phyloP scores from a whole-genome alignment of 176 grass and related monocot genomes.

The Ensete ventricosum region DNA sequence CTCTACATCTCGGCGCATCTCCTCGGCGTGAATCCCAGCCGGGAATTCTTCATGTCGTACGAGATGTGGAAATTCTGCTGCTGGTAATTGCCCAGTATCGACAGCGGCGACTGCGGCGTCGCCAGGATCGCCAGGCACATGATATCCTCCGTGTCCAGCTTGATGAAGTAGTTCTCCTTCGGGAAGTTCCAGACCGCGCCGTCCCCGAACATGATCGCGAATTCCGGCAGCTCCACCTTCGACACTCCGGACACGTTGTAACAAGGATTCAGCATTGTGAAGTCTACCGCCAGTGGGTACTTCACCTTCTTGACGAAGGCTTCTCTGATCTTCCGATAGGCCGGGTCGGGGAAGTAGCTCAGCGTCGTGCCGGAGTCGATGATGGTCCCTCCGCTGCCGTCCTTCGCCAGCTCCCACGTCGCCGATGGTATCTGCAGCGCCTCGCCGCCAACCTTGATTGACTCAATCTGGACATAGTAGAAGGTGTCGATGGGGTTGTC shows the following conservation, averaged over 20 bases:
- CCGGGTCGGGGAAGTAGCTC: conserved; percentile 76
- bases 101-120: conserved; percentile 44
- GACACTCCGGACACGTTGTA: conserved; percentile 78
- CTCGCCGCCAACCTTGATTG: conserved; percentile 51
- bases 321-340: conserved; percentile 47
- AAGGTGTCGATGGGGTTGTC: conserved; percentile 40
- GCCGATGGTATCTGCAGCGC: conserved; percentile 27
- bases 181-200: conserved; percentile 85
- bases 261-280: conserved; percentile 61
- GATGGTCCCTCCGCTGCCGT: conserved; percentile 67
- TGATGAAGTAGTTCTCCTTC: conserved; percentile 80
- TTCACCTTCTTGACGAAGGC: conserved; percentile 51
- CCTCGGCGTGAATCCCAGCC: conserved; percentile 68
- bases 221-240: conserved; percentile 51
- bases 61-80: conserved; percentile 92
- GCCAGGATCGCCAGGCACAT: conserved; percentile 68
- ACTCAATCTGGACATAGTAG: conserved; percentile 69
- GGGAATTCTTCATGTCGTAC: conserved; percentile 56
- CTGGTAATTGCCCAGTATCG: conserved; percentile 87
- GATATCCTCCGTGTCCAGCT: conserved; percentile 45
- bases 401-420: conserved; percentile 30
- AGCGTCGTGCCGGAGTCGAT: conserved; percentile 94
- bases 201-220: conserved; percentile 54
- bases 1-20: conserved; percentile 64
- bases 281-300: conserved; percentile 37